phyloP scores from a whole-genome alignment of 805 yeast species.

The Metschnikowia vanudenii region DNA sequence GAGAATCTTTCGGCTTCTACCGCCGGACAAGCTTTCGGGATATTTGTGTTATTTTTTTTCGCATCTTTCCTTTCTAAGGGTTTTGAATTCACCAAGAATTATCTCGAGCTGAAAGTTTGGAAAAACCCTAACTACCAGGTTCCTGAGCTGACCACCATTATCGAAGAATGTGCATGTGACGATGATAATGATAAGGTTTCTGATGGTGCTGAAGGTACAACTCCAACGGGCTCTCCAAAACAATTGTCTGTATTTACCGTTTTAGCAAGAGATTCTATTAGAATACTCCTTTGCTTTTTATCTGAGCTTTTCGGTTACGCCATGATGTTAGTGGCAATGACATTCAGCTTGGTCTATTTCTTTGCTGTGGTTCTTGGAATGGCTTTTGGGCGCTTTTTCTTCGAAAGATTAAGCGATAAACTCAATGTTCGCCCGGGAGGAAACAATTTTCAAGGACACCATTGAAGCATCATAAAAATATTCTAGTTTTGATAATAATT shows the following conservation, averaged over 20 bases:
- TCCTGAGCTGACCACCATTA: slow-evolving; percentile 15
- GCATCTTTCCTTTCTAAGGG: slow-evolving; percentile 61
- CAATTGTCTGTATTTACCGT: slow-evolving; percentile 9
- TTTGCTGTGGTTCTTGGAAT: slow-evolving; percentile 72
- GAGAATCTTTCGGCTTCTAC: slow-evolving; percentile 49
- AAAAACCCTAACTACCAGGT: slow-evolving; percentile 36
- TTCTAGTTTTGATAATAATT: neutral
- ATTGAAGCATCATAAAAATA: neutral
- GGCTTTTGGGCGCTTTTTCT: slow-evolving; percentile 67
- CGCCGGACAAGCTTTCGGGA: slow-evolving; percentile 70
- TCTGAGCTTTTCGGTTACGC: slow-evolving; percentile 69
- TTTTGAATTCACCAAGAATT: slow-evolving; percentile 55
- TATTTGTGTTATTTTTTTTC: slow-evolving; percentile 59
- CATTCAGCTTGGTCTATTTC: slow-evolving; percentile 62
- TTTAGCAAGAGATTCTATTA: slow-evolving; percentile 50
- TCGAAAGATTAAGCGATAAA: slow-evolving; percentile 53
- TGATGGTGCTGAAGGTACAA: slow-evolving; percentile 6
- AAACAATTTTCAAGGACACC: slow-evolving; percentile 18
- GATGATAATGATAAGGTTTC: slow-evolving; percentile 12
- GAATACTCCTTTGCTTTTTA: slow-evolving; percentile 55
- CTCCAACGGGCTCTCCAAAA: slow-evolving; percentile 7
- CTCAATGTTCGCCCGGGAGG: slow-evolving; percentile 33
- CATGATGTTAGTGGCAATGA: slow-evolving; percentile 78
- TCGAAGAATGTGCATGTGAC: slow-evolving; percentile 22
- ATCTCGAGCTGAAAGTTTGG: slow-evolving; percentile 68